Percentiles rank a stretch among this genome's conserved stretches.
These are phyloP conservation scores for Penicillium hesseltinei DNA, from an alignment of 2,329 filamentous ascomycete species.

Conservation along the genomic window DNA sequence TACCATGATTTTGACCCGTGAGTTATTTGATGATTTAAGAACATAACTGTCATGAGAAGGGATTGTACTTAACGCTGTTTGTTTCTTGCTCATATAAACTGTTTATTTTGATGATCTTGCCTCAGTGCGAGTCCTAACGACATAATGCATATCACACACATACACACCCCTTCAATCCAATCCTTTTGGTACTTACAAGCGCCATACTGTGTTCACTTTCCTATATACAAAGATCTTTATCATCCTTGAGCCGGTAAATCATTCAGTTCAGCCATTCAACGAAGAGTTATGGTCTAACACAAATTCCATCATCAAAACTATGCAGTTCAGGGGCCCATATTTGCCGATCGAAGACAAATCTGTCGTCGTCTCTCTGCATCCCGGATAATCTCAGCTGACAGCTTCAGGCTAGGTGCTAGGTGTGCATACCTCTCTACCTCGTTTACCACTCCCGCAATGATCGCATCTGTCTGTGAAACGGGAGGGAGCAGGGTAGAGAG, in stretches of 20 bases:
- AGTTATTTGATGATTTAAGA: slow-evolving; percentile 24
- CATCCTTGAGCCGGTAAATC: neutral
- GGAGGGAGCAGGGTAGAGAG: slow-evolving; percentile 64
- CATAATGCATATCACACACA: neutral
- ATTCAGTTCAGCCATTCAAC: neutral
- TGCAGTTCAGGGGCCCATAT: slow-evolving; percentile 12
- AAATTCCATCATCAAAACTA: neutral
- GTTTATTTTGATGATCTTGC: neutral
- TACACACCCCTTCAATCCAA: neutral
- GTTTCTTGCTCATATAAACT: slow-evolving; percentile 6
- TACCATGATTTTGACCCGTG: slow-evolving; percentile 24
- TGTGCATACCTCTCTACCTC: slow-evolving; percentile 73
- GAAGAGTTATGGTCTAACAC: neutral
- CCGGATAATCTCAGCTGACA: slow-evolving; percentile 77
- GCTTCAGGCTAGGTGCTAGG: slow-evolving; percentile 70
- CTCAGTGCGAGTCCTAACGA: neutral
- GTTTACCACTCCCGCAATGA: slow-evolving; percentile 73
- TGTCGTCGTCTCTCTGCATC: slow-evolving; percentile 73
- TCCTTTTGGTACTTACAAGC: neutral
- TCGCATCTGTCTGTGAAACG: slow-evolving; percentile 62
- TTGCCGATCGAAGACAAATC: slow-evolving; percentile 32
- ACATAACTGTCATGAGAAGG: slow-evolving; percentile 23
- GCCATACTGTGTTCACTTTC: neutral
- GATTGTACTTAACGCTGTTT: slow-evolving; percentile 13
- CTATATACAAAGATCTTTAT: neutral